Conservation (phyloP, 495 filamentous ascomycete species). For the Penicillium canariense region DNA sequence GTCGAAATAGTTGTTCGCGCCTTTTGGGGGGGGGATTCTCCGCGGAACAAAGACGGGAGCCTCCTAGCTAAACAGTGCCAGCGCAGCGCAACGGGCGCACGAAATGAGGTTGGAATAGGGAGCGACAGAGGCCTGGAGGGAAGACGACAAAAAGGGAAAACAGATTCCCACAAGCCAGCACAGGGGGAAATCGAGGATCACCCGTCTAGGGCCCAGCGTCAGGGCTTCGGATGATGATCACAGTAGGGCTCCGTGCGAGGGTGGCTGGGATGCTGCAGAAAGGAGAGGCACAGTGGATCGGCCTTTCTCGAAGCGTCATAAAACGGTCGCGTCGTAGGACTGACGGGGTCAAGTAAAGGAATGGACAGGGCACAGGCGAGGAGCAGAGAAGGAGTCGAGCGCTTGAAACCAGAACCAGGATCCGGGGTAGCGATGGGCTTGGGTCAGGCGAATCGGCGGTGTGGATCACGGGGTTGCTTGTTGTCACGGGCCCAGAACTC, state of each 20-base stretch:
- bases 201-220: slow-evolving; percentile 16
- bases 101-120: neutral
- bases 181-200: slow-evolving; percentile 17
- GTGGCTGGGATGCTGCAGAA: slow-evolving; percentile 13
- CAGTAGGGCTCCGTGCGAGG: slow-evolving; percentile 21
- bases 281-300: neutral
- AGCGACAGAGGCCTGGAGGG: neutral
- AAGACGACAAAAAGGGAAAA: neutral
- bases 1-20: slow-evolving; percentile 9
- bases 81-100: neutral
- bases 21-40: slow-evolving; percentile 8
- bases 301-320: neutral
- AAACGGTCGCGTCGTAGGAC: neutral
- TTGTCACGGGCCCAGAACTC: slow-evolving; percentile 7
- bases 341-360: neutral
- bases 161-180: neutral
- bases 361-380: neutral
- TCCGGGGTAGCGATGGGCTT: slow-evolving; percentile 13
- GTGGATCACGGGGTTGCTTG: slow-evolving; percentile 26
- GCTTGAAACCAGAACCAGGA: no score
- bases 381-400: neutral
- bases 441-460: slow-evolving; percentile 20
- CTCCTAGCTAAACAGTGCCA: neutral
- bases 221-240: slow-evolving; percentile 26
- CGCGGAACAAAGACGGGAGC: slow-evolving; percentile 1